Base-by-base conservation (phyloP, 768 basidiomycete genomes). In the Galerina marginata region DNA sequence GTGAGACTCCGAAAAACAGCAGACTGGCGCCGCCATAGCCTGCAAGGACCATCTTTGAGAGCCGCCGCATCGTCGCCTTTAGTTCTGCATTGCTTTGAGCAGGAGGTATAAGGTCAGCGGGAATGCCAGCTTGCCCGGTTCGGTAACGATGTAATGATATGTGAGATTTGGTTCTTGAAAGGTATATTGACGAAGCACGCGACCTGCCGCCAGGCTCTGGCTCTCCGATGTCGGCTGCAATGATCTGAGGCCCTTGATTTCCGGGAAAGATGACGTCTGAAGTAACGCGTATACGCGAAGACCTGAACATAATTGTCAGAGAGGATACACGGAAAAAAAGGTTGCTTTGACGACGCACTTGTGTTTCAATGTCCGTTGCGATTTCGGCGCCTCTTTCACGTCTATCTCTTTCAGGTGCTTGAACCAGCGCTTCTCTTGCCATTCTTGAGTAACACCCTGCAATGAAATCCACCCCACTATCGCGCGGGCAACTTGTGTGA, bases 21-120 rank as follows among this genome's bases (percentile, higher is more conserved):
- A 93, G 79, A 48, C 86, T 88, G 0, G 92, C 88, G 1, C 93
- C 93, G 12, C 92, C 93, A 65, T 95, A 94, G 2, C 92, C 91
- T 1, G 91, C 92, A 6, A 95, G 78, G 2, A 91, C 90, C 76
- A 95, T 85, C 71, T 93, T 92, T 12, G 91, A 92, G 40, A 92
- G 79, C 10, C 93, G 83, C 25, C 91, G 84, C n/a, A 94, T 74
- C 10, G 89, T 91, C 16, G 81, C 71, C 68, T 89, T 90, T 57
- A 92, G 77, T 49, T 90, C 86, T 1, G 77, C 62, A 60, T 82
- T 73, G 9, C 80, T 74, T 9, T 75, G 59, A 36, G 45, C 67
- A 38, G 66, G 54, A 39, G 58, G 53, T 29, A 52, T 40, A 55
- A 61, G 33, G 54, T 63, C 67, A 65, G 59, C 37, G 52, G 53